A percentile compares a stretch with the other conserved stretches of the same genome.
Evolutionary conservation across 179 eudicot genomes (phyloP).

Genomic region (Beta corolliflora): DNA sequence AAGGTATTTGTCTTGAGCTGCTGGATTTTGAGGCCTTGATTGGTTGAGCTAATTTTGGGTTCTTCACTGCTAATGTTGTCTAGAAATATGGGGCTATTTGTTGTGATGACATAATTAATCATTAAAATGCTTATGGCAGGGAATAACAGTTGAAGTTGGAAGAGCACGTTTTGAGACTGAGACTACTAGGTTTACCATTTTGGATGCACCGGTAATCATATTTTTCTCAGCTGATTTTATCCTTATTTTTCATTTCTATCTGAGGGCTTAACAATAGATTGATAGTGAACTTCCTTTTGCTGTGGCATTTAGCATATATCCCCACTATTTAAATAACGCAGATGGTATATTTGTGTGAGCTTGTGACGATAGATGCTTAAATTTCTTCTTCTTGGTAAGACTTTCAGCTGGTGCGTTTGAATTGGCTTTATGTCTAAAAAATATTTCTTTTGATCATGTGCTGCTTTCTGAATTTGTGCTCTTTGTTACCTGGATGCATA

Average conservation of each 20-base stretch:
- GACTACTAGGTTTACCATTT: constrained; percentile 85
- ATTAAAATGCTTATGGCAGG: constrained; percentile 44
- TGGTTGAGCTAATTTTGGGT: neutral
- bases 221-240: neutral
- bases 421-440: neutral
- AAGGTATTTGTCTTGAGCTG: constrained; percentile 55
- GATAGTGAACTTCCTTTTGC: neutral
- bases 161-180: constrained; percentile 98
- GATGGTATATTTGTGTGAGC: neutral
- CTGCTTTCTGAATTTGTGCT: neutral
- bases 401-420: neutral
- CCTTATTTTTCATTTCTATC: neutral
- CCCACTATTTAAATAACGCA: neutral
- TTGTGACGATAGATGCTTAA: neutral
- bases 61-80: neutral
- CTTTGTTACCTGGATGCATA: neutral
- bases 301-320: neutral
- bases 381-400: neutral
- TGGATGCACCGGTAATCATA: constrained; percentile 90
- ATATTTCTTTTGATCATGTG: no score
- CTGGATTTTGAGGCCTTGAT: neutral
- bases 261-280: neutral
- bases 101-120: neutral
- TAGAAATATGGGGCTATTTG: neutral
- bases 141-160: constrained; percentile 95